Base-by-base conservation (phyloP, 2,329 filamentous ascomycete species). In the Ceratocystis huliohia region DNA sequence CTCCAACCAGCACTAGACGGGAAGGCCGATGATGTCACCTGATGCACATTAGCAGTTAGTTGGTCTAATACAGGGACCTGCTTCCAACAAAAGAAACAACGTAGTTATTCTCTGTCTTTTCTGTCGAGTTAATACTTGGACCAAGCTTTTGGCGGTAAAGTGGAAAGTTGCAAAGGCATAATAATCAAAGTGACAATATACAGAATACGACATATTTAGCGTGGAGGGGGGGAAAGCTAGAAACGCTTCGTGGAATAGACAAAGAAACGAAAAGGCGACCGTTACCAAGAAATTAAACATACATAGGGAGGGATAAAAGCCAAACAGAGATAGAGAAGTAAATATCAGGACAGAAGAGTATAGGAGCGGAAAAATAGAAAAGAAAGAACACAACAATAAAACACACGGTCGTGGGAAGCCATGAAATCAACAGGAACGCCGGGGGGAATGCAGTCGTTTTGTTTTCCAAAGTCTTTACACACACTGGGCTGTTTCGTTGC, bases 401-500 rank as follows among this genome's bases (percentile, higher is more conserved):
- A 56, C 8, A 53, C 25, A 20, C 2, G 53, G 53, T 59, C 17
- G 53, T 13, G 28, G n/a, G 65, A 46, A 33, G 17, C 30, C 41
- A 8, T 30, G 57, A 44, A 50, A 61, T 28, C 28, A 65, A 50
- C 53, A 53, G 45, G 53, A 69, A 56, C 64, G 66, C 28, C 56
- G 64, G 50, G 53, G 53, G 61, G 41, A 66, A 61, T 56, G 59
- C 64, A 50, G 33, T 53, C 64, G 25, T 57, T 48, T 59, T 56
- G 22, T 45, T 46, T 50, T 25, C 33, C 33, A 37, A 6, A 44
- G 28, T 41, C 41, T 61, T 50, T 66, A 66, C 17, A 66, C 50
- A 41, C 65, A 66, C 53, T 66, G 65, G 28, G 65, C 65, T n/a
- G 65, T 37, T 6, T 61, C 48, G n/a, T 61, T 61, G 33, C 48